Base-by-base conservation (phyloP, 805 yeast genomes). In the Zygoascus biomembranicola region DNA sequence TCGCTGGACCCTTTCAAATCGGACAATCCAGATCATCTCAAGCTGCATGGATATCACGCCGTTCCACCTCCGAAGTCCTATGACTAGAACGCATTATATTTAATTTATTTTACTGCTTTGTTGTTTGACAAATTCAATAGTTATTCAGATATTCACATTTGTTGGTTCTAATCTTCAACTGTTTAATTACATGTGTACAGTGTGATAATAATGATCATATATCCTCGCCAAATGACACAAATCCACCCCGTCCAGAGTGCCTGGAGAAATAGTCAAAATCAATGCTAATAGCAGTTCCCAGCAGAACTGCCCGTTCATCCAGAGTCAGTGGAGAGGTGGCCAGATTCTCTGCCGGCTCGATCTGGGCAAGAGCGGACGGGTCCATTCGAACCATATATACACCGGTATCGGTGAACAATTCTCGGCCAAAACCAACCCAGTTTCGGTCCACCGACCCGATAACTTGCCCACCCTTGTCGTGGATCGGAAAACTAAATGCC, bases 241-340 rank as follows among this genome's bases (percentile, higher is more conserved):
- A 53, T 9, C 61, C 61, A 31, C 49, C 49, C 31, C 49, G 39
- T 11, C 41, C 49, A 18, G 92, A 83, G 66, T 90, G 97, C 66
- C 98, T 78, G n/a, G 96, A 87, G 69, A 94, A 94, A 71, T 90
- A 94, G 69, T 94, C 99, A 69, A 89, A 94, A 68, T 94, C 99
- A 56, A 94, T 85, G 55, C 95, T 85, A 1, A 94, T 84, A 0
- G 97, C 96, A 56, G 85, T 87, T 0, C 89, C 96, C 52, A 94
- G 73, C 67, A 94, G 64, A 0, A 90, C 81, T 0, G 97, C 96
- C 59, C 96, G 79, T 68, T 94, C 87, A 65, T 86, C 95, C 44
- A 89, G 69, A 3, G 84, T 78, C 68, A 94, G 68, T 1, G 75
- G 66, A 9, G 66, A 47, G 0, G 80, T 70, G 2, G 77, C 75